These are phyloP conservation scores for Cercospora beticola DNA, from an alignment of 2,329 filamentous ascomycete species.

Conservation along the genomic window DNA sequence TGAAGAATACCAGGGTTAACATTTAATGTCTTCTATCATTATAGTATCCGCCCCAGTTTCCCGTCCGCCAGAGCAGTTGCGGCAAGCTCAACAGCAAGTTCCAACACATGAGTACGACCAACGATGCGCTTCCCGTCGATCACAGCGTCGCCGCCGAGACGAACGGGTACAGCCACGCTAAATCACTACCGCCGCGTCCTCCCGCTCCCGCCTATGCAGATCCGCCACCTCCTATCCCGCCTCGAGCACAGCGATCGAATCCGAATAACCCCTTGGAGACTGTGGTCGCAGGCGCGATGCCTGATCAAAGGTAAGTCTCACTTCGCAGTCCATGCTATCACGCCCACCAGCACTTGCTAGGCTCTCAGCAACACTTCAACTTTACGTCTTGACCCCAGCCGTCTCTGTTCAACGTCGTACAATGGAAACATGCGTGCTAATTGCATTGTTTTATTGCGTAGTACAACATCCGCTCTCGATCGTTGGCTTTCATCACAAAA, in stretches of 20 bases:
- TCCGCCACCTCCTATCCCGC: slow-evolving; percentile 2
- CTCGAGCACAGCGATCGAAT: slow-evolving; percentile 4
- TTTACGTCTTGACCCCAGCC: background rate
- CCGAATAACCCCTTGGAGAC: slow-evolving; percentile 23
- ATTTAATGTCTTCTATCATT: background rate
- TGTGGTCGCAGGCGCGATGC: slow-evolving; percentile 29
- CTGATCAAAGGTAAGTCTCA: slow-evolving; percentile 31
- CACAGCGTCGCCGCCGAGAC: slow-evolving; percentile 9
- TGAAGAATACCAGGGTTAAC: slow-evolving; percentile 6
- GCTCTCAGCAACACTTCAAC: background rate
- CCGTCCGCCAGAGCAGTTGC: slow-evolving; percentile 9
- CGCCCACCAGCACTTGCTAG: too few relatives aligned
- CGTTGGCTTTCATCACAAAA: slow-evolving; percentile 32
- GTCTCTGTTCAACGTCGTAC: background rate
- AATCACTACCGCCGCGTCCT: background rate
- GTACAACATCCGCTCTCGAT: slow-evolving; percentile 29
- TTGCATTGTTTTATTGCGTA: slow-evolving; percentile 16
- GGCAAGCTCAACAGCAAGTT: background rate
- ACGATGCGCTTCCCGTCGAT: background rate
- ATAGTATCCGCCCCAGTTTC: slow-evolving; percentile 6
- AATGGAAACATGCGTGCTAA: background rate
- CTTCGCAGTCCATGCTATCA: background rate
- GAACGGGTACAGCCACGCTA: slow-evolving; percentile 5
- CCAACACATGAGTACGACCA: background rate
- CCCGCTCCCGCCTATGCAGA: background rate